Percentiles rank a stretch among this genome's conserved stretches.
These are phyloP conservation scores for Trichoderma endophyticum DNA, from an alignment of 2,329 filamentous ascomycete species.

Conservation along the genomic window DNA sequence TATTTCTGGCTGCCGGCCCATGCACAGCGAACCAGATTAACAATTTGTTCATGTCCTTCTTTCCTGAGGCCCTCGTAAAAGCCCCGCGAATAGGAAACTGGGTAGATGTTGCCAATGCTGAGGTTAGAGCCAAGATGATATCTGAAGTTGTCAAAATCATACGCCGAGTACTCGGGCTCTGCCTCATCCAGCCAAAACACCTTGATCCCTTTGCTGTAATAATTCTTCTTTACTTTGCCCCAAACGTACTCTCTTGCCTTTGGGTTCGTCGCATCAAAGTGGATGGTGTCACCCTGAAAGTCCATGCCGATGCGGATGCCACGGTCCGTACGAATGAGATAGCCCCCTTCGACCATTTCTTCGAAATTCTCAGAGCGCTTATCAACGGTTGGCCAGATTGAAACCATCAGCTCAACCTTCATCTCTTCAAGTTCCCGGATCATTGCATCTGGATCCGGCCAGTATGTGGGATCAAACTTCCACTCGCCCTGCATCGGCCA, in stretches of 20 bases:
- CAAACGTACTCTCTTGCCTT: background rate
- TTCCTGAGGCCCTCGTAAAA: background rate
- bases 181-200: background rate
- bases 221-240: background rate
- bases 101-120: background rate
- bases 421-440: slow-evolving; percentile 31
- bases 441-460: slow-evolving; percentile 66
- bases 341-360: background rate
- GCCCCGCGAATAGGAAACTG: background rate
- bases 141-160: background rate
- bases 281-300: background rate
- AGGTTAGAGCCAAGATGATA: background rate
- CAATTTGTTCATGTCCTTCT: background rate
- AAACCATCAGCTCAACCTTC: background rate
- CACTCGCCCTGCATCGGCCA: slow-evolving; percentile 66
- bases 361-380: background rate
- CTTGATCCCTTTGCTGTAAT: background rate
- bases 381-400: background rate
- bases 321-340: background rate
- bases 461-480: slow-evolving; percentile 62
- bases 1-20: slow-evolving; percentile 60
- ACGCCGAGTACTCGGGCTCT: background rate
- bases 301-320: background rate
- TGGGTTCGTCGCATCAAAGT: background rate
- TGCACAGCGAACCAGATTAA: slow-evolving; percentile 40